Base-by-base conservation (phyloP, 2,329 filamentous ascomycete genomes). In the Cryphonectria japonica region DNA sequence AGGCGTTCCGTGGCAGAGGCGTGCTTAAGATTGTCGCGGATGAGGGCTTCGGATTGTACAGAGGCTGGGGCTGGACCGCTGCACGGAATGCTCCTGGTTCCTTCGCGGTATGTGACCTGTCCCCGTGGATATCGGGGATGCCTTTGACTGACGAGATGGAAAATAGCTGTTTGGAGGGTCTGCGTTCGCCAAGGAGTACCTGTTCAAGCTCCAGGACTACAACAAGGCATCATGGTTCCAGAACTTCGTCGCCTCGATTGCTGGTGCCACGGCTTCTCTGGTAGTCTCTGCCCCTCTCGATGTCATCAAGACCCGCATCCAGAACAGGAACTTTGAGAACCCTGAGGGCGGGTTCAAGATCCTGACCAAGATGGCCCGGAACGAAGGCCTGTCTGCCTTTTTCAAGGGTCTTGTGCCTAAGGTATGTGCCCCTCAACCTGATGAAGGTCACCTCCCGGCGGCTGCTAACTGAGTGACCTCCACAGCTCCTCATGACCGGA, bases 251-350 rank as follows among this genome's bases (percentile, higher is more conserved):
- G 96, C 96, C 60, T 98, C 96, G 9, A 95, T 99, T 77, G 94
- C 92, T 73, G 96, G 96, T 85, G 96, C 96, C 68, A 96, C 93
- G 69, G 94, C 96, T 16, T 98, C 95, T n/a, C 88, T 99, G 63
- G 83, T 99, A 65, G 95, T 99, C 66, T 98, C 95, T n/a, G 95
- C 95, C 34, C 95, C 95, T 39, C 88, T 98, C 72, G 95, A 98
- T 80, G 95, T 98, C 76, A 96, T 98, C 88, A 98, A 98, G 89
- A 98, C 95, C 72, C 91, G 95, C 78, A 97, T 98, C 78, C 95
- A 98, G 85, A 98, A 98, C 88, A 90, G 93, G 79, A 98, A 99
- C 87, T 99, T 99, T 78, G 96, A 99, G 75, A 96, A 97, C 86
- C 95, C 95, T 72, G 94, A 98, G 85, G 92, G 92, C 76, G 96